A percentile compares a stretch with the other conserved stretches of the same genome.
Evolutionary conservation across 345 rosid species (phyloP).

Genomic region (Lepidium didymum): DNA sequence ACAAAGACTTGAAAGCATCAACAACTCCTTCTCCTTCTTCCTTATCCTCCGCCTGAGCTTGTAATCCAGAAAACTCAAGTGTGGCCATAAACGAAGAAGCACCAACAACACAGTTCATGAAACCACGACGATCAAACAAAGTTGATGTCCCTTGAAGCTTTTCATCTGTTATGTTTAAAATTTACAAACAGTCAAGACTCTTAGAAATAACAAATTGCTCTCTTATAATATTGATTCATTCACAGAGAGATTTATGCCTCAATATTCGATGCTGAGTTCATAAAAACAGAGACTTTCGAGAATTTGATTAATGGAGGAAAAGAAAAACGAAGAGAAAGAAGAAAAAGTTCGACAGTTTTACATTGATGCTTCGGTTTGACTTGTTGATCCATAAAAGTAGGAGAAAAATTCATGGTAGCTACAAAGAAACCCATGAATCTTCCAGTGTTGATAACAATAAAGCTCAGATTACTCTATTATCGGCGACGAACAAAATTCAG

Average conservation of each 20-base stretch:
- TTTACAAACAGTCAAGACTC: not conserved
- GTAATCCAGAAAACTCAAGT: not conserved
- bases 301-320: not conserved
- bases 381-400: slow-evolving; percentile 3
- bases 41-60: slow-evolving; percentile 13
- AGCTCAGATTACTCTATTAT: not conserved
- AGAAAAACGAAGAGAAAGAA: not conserved
- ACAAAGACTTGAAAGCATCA: slow-evolving; percentile 56
- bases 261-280: not conserved
- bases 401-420: slow-evolving; percentile 15
- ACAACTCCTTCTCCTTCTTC: slow-evolving; percentile 46
- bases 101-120: slow-evolving; percentile 15
- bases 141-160: slow-evolving; percentile 14
- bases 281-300: not conserved
- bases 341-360: not conserved
- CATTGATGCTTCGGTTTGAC: slow-evolving; percentile 1
- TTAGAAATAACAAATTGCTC: not conserved
- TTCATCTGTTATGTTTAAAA: slow-evolving; percentile 3
- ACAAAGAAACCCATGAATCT: slow-evolving; percentile 19
- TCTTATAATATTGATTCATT: not conserved
- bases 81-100: slow-evolving; percentile 3
- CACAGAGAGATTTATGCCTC: not conserved
- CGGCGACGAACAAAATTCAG: not conserved
- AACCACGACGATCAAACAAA: slow-evolving; percentile 25
- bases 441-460: not conserved